A percentile compares a stretch with the other conserved stretches of the same genome.
Conservation (phyloP, 176 grass and related monocot species). For the Avena eriantha region DNA sequence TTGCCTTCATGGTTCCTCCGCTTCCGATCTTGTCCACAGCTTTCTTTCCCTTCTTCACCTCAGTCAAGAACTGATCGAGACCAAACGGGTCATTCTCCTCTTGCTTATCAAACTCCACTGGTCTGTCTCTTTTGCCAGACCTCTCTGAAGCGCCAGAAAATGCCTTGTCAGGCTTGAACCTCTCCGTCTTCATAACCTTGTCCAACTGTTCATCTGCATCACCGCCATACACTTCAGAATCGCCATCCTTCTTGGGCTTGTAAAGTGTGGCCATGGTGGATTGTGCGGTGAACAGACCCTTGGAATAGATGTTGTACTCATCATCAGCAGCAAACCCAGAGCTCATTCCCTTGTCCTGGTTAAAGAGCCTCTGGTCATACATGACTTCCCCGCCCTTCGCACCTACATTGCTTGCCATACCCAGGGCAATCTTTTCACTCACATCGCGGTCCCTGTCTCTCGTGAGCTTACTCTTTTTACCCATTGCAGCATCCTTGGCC, state of each 20-base stretch:
- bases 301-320: slow-evolving; percentile 89
- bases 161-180: slow-evolving; percentile 89
- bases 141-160: slow-evolving; percentile 79
- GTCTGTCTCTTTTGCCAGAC: slow-evolving; percentile 83
- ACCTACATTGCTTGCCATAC: slow-evolving; percentile 79
- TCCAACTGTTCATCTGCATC: slow-evolving; percentile 81
- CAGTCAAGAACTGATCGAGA: slow-evolving; percentile 95
- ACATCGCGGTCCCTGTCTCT: slow-evolving; percentile 92
- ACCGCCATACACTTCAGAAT: slow-evolving; percentile 90
- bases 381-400: slow-evolving; percentile 84
- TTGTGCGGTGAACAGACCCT: slow-evolving; percentile 83
- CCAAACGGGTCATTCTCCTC: slow-evolving; percentile 94
- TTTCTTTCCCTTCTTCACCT: slow-evolving; percentile 98
- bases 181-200: slow-evolving; percentile 88
- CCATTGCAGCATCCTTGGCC: slow-evolving; percentile 77
- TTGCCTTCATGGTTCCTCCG: slow-evolving; percentile 93
- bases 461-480: slow-evolving; percentile 92
- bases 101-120: slow-evolving; percentile 89
- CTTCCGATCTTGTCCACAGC: slow-evolving; percentile 91
- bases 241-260: slow-evolving; percentile 90
- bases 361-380: slow-evolving; percentile 97
- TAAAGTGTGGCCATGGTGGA: slow-evolving; percentile 76
- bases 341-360: slow-evolving; percentile 99
- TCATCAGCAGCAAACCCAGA: slow-evolving; percentile 94
- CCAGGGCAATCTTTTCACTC: slow-evolving; percentile 94